These are phyloP conservation scores for Alternaria hordeiaustralica DNA, from an alignment of 2,329 filamentous ascomycete species.

Conservation along the genomic window DNA sequence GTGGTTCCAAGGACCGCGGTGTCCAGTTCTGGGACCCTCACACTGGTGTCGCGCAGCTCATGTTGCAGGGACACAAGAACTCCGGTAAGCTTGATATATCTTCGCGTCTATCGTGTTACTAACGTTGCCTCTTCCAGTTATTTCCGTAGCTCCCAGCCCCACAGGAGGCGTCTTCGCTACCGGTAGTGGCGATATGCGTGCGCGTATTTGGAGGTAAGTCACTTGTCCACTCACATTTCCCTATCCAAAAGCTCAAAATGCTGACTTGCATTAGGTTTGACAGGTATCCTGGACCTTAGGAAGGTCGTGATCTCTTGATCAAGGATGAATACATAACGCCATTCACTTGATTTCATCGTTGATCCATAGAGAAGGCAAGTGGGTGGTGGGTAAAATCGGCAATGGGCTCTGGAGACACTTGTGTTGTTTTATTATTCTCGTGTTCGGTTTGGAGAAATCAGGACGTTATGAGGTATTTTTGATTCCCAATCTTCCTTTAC, in stretches of 20 bases:
- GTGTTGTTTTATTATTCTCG: neutral
- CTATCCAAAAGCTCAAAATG: neutral
- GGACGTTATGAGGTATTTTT: neutral
- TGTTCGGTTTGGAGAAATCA: neutral
- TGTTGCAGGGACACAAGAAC: constrained; percentile 99
- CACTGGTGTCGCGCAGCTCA: constrained; percentile 92
- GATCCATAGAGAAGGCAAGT: neutral
- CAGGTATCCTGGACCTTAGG: constrained; percentile 42
- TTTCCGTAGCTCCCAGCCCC: constrained; percentile 94
- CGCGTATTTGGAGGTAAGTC: constrained; percentile 86
- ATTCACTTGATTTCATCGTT: neutral
- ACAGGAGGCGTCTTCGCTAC: constrained; percentile 89
- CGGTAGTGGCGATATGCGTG: constrained; percentile 96
- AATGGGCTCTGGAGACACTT: neutral
- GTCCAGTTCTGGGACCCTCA: constrained; percentile 99
- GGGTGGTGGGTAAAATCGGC: neutral
- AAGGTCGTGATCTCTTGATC: neutral
- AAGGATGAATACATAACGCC: neutral
- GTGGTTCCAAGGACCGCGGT: constrained; percentile 93
- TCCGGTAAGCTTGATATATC: constrained; percentile 63
- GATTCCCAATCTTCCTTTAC: neutral
- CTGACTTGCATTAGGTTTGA: constrained; percentile 37
- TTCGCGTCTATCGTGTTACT: constrained; percentile 4
- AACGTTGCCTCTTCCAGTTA: constrained; percentile 64
- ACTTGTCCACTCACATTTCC: neutral